Base-by-base conservation (phyloP, 768 basidiomycete species). In the Pleurotus tuoliensis region DNA sequence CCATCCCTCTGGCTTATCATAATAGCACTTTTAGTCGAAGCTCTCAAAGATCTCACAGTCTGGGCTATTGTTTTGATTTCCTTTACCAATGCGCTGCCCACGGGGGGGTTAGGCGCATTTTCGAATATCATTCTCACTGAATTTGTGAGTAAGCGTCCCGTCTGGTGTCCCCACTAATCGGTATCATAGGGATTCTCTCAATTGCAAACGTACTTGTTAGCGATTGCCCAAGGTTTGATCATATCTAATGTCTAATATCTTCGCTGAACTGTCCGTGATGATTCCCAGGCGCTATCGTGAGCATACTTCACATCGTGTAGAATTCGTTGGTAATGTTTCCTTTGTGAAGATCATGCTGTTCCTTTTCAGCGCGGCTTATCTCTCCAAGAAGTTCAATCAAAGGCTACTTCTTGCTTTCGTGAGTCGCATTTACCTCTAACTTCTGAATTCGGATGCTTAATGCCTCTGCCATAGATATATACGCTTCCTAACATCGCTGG, bases 121-220 rank as follows among this genome's bases (percentile, higher is more conserved):
- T 74, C 76, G n/a, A 81, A 82, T 60, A 75, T 82, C 57, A 79
- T 82, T 56, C 60, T 82, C 48, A 76, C 70, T 24, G 75, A 73
- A 34, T 78, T 78, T 54, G 74, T 75, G 59, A 56, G 71, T 57
- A 2, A 38, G 12, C 16, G 45, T 16, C 30, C 24, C 8, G 2
- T 20, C 20, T 43, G 13, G 9, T 46, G 12, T 15, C 4, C 15
- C 34, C 57, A 13, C 41, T 27, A 40, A 51, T 6, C 52, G 11
- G 30, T 9, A 34, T 34, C 9, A 11, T 34, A 80, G 66, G 81
- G 81, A 16, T 82, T 76, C 62, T 73, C 76, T 3, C 69, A 70
- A 18, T 63, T 79, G 15, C 79, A 81, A 61, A 80, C 80, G 9
- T 79, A 81, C 60, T 62, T 82, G n/a, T 68, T 82, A n/a, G 77